phyloP scores from a whole-genome alignment of 352 stramenopile genomes.

The Lagenidium sp. region DNA sequence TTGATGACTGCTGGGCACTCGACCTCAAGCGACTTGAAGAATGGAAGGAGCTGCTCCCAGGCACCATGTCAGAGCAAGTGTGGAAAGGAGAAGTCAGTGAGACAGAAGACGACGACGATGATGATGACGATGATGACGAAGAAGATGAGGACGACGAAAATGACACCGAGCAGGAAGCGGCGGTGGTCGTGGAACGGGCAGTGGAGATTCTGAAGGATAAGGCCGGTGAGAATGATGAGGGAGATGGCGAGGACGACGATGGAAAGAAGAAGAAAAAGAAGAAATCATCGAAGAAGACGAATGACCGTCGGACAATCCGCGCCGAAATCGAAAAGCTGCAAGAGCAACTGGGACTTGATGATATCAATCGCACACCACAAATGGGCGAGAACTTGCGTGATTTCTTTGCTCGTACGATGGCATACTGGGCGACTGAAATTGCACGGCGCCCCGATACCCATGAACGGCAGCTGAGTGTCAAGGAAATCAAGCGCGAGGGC shows the following conservation, averaged over 20 bases:
- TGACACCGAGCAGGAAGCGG: constrained; percentile 7
- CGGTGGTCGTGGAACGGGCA: constrained; percentile 23
- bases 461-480: constrained; percentile 68
- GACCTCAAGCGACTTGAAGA: constrained; percentile 91
- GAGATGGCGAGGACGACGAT: constrained; percentile 12
- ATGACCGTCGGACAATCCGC: constrained; percentile 53
- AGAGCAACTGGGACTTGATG: constrained; percentile 60
- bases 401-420: constrained; percentile 79
- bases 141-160: constrained; percentile 34
- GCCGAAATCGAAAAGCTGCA: constrained; percentile 81
- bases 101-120: constrained; percentile 80
- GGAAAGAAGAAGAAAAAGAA: constrained; percentile 60
- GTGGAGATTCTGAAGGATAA: constrained; percentile 55
- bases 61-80: constrained; percentile 91
- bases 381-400: constrained; percentile 80
- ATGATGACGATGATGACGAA: constrained; percentile 67
- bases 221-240: constrained; percentile 13
- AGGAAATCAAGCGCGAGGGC: constrained; percentile 83
- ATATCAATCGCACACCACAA: constrained; percentile 62
- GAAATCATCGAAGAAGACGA: constrained; percentile 49
- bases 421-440: constrained; percentile 56
- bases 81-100: constrained; percentile 85
- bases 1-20: constrained; percentile 94
- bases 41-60: constrained; percentile 89
- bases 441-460: constrained; percentile 46